These are phyloP conservation scores for Trypanosoma congolense DNA, from an alignment of 208 protist genomes.

Conservation along the genomic window DNA sequence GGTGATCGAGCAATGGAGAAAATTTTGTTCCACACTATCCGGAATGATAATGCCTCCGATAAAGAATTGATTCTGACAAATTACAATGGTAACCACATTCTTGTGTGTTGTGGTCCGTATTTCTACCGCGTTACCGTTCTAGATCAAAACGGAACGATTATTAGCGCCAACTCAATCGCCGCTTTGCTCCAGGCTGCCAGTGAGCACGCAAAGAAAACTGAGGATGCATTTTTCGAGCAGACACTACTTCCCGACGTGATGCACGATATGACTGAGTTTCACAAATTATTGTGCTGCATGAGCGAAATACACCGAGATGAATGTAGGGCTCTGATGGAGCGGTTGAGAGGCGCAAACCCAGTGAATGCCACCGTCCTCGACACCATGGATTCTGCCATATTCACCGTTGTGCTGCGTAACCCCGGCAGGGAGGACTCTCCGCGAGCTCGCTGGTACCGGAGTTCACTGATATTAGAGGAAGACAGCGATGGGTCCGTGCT, in stretches of 20 bases:
- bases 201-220: constrained; percentile 17
- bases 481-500: neutral
- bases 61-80: constrained; percentile 12
- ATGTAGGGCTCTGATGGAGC: constrained; percentile 52
- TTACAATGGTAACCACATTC: constrained; percentile 47
- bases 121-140: constrained; percentile 73
- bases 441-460: constrained; percentile 17
- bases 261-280: constrained; percentile 38
- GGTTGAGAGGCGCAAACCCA: constrained; percentile 45
- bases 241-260: constrained; percentile 29
- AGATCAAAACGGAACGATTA: constrained; percentile 23
- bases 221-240: constrained; percentile 20
- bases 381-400: constrained; percentile 48
- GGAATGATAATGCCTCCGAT: constrained; percentile 12
- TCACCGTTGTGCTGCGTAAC: constrained; percentile 48
- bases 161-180: constrained; percentile 6
- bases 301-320: constrained; percentile 33
- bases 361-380: constrained; percentile 60
- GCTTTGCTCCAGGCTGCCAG: constrained; percentile 7
- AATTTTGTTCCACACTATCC: constrained; percentile 17
- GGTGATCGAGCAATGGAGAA: constrained; percentile 3
- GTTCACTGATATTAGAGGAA: constrained; percentile 18
- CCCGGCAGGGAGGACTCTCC: neutral
- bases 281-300: constrained; percentile 40
- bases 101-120: constrained; percentile 60